Evolutionary conservation across 805 yeast species (phyloP), one percentile per base, ranked within the genome.

Genomic region (Tetrapisispora phaffii): DNA sequence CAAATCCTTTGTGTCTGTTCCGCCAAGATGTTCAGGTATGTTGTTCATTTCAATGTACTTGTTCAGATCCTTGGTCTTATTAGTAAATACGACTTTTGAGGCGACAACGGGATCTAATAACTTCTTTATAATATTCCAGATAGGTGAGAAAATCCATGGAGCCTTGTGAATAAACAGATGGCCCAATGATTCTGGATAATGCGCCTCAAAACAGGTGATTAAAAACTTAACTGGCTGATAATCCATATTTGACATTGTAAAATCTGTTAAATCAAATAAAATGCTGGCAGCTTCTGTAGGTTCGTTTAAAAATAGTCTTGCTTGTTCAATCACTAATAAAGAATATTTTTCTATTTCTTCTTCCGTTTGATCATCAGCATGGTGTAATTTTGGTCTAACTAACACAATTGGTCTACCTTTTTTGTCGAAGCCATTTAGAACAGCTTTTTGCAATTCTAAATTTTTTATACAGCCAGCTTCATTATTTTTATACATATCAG

Each of bases 41-140:
- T 76, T 70, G 23, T 76, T 68, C 24, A 66, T 59, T 38, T 76
- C 79, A 34, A 90, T 77, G 60, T 69, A 77, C 53, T 82, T 72
- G 39, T 69, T 70, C 55, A 90, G 66, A 45, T 93, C 97, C 46
- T 78, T 75, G 22, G 69, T 61, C 51, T 71, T 71, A 58, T 84
- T 82, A 21, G 96, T 85, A 67, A 90, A 93, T 37, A 77, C 76
- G 55, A 93, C 86, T 66, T 90, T 90, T 22, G 90, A 74, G 0
- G 96, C 95, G 45, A 90, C 97, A 21, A 86, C 96, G 2, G 97
- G 97, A 61, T 93, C 97, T 46, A 90, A 71, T 97, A 97, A 90
- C 55, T 82, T 80, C 64, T 86, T 87, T 56, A 93, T 79, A 54
- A 90, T 77, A 54, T 81, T 83, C 97, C 98, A 93, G 48, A 90